Percentiles rank a stretch among this genome's conserved stretches.
Conservation (phyloP, 148 eudicot genomes). For the Fagopyrum homotropicum region DNA sequence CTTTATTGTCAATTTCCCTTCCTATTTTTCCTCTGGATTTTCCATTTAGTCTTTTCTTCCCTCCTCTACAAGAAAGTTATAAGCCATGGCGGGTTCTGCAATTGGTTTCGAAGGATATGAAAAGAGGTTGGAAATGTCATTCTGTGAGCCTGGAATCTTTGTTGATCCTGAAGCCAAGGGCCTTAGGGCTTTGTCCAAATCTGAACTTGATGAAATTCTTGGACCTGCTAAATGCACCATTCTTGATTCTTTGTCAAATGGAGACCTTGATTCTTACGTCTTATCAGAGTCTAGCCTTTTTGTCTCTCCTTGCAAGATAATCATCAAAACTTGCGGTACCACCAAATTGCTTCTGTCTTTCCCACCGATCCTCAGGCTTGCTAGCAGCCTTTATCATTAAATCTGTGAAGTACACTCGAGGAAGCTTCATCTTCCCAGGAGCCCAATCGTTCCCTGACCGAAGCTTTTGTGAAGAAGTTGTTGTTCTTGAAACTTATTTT, state of each 20-base stretch:
- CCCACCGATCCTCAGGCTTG: conserved; percentile 64
- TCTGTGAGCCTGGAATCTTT: conserved; percentile 70
- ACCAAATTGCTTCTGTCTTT: conserved; percentile 67
- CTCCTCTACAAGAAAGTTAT: not conserved
- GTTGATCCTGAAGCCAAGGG: conserved; percentile 75
- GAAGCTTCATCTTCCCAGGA: conserved; percentile 75
- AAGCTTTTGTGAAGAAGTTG: conserved; percentile 73
- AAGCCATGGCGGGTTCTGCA: conserved; percentile 65
- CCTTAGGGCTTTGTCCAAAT: conserved; percentile 53
- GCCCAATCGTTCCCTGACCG: conserved; percentile 78
- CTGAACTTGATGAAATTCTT: conserved; percentile 64
- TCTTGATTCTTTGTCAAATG: conserved; percentile 58
- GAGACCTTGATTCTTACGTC: conserved; percentile 67
- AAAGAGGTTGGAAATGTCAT: conserved; percentile 81
- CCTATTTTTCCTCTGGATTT: conserved; percentile 12
- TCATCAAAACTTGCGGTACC: conserved; percentile 92
- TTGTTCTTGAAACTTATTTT: conserved; percentile 57
- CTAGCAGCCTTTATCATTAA: conserved; percentile 46
- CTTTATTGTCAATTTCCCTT: conserved; percentile 11
- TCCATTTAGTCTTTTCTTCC: conserved; percentile 12
- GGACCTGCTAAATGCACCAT: conserved; percentile 89
- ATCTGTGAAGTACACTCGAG: conserved; percentile 66
- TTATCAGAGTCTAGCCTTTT: conserved; percentile 90
- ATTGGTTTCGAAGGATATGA: conserved; percentile 90
- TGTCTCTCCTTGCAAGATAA: conserved; percentile 65